A percentile compares a stretch with the other conserved stretches of the same genome.
Conservation (phyloP, 202 grass and related monocot species). For the Sporobolus alterniflorus region DNA sequence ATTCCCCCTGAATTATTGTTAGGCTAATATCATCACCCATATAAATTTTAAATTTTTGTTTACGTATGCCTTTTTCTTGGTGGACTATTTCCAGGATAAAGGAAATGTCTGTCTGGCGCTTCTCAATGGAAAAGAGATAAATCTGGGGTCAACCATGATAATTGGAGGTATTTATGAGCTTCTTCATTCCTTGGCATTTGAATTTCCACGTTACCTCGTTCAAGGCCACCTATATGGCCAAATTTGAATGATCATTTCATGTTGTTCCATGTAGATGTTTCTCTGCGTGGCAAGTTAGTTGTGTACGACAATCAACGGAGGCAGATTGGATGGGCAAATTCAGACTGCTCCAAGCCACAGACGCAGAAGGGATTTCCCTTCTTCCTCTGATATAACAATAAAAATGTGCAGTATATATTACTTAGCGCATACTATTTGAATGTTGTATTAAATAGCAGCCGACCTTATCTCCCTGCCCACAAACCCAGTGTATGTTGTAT, state of each 20-base stretch:
- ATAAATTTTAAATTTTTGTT: conserved; percentile 6
- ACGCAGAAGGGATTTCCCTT: conserved; percentile 77
- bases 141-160: conserved; percentile 79
- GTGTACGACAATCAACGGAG: conserved; percentile 85
- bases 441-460: neutral
- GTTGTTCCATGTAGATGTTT: conserved; percentile 69
- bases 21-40: conserved; percentile 6
- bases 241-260: conserved; percentile 17
- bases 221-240: neutral
- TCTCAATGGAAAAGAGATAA: conserved; percentile 85
- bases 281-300: conserved; percentile 90
- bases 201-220: neutral
- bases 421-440: neutral
- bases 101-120: conserved; percentile 95
- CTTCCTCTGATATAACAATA: conserved; percentile 53
- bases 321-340: conserved; percentile 84
- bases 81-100: conserved; percentile 67
- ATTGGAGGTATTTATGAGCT: conserved; percentile 73
- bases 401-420: neutral
- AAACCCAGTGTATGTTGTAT: conserved; percentile 18
- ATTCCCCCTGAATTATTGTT: neutral
- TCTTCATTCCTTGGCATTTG: conserved; percentile 1
- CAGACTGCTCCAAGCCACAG: conserved; percentile 71
- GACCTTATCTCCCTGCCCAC: neutral
- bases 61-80: neutral